Percentiles rank a stretch among this genome's conserved stretches.
phyloP scores from a whole-genome alignment of 495 filamentous ascomycete species.

The Xylaria nigripes region DNA sequence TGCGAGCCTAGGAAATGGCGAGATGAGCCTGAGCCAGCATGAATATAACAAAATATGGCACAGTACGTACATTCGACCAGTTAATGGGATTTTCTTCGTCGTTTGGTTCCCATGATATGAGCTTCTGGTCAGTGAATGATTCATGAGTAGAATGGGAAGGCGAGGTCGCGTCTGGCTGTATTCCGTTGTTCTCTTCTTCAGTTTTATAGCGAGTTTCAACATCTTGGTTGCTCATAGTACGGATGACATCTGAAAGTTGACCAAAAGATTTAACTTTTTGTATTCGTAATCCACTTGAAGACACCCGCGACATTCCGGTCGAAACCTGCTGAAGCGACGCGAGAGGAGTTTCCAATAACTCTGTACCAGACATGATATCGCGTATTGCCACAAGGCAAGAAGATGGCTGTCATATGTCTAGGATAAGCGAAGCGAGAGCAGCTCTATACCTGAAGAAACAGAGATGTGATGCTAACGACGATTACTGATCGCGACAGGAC shows the following conservation, averaged over 20 bases:
- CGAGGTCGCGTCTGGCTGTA: conserved; percentile 14
- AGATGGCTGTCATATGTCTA: not conserved
- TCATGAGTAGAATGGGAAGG: conserved; percentile 10
- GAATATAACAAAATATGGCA: not conserved
- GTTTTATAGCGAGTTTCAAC: conserved; percentile 27
- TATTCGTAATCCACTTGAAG: not conserved
- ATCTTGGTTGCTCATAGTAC: conserved; percentile 31
- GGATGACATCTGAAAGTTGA: conserved; percentile 22
- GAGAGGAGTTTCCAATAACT: not conserved
- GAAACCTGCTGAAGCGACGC: not conserved
- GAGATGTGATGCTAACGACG: not conserved
- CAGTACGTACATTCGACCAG: conserved; percentile 36
- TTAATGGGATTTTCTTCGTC: conserved; percentile 51
- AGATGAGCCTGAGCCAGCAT: not conserved
- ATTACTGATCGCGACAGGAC: too few species aligned
- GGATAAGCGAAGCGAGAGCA: not conserved
- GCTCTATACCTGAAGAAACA: not conserved
- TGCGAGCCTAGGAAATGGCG: conserved; percentile 37
- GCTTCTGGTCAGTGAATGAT: conserved; percentile 25
- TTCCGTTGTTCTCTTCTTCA: conserved; percentile 29
- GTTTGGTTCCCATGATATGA: conserved; percentile 42
- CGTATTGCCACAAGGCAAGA: not conserved
- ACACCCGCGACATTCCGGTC: not conserved
- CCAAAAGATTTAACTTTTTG: not conserved
- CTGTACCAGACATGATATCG: not conserved